phyloP scores from a whole-genome alignment of 768 basidiomycete species.

The Hericium alpestre region DNA sequence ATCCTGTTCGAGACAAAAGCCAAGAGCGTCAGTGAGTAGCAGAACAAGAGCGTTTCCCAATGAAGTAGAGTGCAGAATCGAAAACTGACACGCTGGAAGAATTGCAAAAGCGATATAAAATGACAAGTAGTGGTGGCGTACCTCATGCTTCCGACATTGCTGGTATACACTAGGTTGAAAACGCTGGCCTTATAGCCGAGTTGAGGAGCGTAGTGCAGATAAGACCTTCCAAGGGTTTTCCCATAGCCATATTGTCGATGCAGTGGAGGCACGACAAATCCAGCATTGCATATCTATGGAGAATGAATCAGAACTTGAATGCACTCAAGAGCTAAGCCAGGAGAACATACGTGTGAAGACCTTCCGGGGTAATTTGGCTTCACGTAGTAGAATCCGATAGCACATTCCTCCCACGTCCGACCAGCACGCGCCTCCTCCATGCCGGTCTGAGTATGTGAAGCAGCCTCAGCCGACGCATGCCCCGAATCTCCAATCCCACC shows the following conservation, averaged over 20 bases:
- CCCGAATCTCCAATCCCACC: constrained; percentile 4
- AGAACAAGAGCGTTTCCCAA: background rate
- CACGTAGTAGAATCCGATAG: constrained; percentile 77
- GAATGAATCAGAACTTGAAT: background rate
- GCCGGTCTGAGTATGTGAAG: constrained; percentile 7
- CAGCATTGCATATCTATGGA: constrained; percentile 74
- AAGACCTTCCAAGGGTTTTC: constrained; percentile 61
- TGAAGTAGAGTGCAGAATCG: too few relatives aligned
- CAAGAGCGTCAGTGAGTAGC: background rate
- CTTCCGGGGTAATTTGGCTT: constrained; percentile 88
- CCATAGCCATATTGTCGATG: constrained; percentile 64
- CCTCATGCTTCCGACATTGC: constrained; percentile 68
- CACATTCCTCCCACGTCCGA: constrained; percentile 53
- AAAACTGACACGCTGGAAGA: background rate
- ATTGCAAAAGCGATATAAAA: background rate
- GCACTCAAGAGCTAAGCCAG: background rate
- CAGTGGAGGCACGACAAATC: constrained; percentile 65
- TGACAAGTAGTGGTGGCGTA: constrained; percentile 20
- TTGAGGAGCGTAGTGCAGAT: constrained; percentile 67
- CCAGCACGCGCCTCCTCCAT: constrained; percentile 37
- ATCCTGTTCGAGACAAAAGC: constrained; percentile 31
- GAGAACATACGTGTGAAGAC: constrained; percentile 69
- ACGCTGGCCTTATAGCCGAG: constrained; percentile 72
- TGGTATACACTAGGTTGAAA: constrained; percentile 87
- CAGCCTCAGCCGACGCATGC: background rate